Base-by-base conservation (phyloP, 192 early-diverging fungal species). In the Rhizoclosmatium sp. region DNA sequence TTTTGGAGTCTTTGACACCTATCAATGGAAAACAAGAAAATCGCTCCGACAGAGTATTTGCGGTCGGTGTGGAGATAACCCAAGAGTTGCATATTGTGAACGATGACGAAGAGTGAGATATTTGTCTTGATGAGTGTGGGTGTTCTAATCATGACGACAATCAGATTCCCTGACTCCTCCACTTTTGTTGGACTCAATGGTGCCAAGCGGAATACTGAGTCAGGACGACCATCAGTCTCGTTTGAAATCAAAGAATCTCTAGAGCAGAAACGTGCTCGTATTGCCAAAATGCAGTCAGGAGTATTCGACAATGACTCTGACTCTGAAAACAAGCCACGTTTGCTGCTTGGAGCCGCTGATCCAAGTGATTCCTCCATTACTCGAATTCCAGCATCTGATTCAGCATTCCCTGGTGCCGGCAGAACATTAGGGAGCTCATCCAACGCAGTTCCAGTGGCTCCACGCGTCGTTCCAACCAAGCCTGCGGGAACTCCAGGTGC, bases 401-500 rank as follows among this genome's bases (percentile, higher is more conserved):
- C 59, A n/a, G 16, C 14, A 12, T 75, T 75, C 23, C 72, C 72
- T 39, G 70, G 70, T 42, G 44, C 70, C 0, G 70, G 70, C 4
- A 23, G 39, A 9, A 58, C 70, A 0, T 40, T 72, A 5, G 58
- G 51, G 4, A 49, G 47, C 47, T 31, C 48, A 41, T 41, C n/a
- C 54, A 58, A 49, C n/a, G 45, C 70, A 4, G 7, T 51, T 59
- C 39, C 45, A 9, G 12, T 7, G 9, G 2, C 51, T 2, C 7
- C 51, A 9, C 31, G 7, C 21, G 49, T 49, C 14, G 31, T 19
- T 23, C 40, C 39, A 21, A 19, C 72, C 10, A 44, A 62, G 44
- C 47, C 42, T 16, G 58, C 41, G 44, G 45, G 16, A 5, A 71
- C 69, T 71, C 16, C 59, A 0, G 85, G 85, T 41, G 82, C 80